A percentile compares a stretch with the other conserved stretches of the same genome.
These are phyloP conservation scores for Parastagonospora nodorum DNA, from an alignment of 2,329 filamentous ascomycete genomes.

Conservation along the genomic window DNA sequence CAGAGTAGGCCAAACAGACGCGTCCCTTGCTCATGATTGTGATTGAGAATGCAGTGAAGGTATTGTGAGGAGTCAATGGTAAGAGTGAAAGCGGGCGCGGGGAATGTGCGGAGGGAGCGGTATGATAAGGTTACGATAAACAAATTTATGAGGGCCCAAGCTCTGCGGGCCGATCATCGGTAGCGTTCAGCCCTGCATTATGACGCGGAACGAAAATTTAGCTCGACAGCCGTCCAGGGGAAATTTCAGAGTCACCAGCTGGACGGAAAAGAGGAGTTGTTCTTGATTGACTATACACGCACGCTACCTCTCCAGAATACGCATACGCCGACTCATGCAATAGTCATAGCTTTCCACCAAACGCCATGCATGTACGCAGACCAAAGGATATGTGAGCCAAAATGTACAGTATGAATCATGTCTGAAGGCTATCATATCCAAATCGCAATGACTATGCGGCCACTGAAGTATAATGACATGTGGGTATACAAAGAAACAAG, in stretches of 20 bases:
- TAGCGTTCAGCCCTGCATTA: constrained; percentile 4
- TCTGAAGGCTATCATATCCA: neutral
- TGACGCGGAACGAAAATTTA: neutral
- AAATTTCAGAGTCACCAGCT: neutral
- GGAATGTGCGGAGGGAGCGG: constrained; percentile 18
- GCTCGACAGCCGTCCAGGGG: too few relatives aligned
- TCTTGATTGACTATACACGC: neutral
- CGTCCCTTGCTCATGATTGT: constrained; percentile 47
- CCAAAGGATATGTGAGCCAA: neutral
- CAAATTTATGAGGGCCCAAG: constrained; percentile 18
- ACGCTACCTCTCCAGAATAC: neutral
- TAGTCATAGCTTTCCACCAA: neutral
- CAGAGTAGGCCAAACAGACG: constrained; percentile 57
- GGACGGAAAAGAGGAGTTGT: neutral
- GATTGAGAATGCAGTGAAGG: constrained; percentile 10
- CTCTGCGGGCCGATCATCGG: constrained; percentile 28
- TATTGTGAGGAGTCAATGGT: constrained; percentile 21
- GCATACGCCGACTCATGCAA: constrained; percentile 2
- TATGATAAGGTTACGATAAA: constrained; percentile 23
- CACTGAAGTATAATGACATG: neutral
- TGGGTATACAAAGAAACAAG: constrained; percentile 1
- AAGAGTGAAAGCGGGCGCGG: constrained; percentile 11
- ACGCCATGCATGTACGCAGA: neutral
- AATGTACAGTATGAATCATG: neutral
- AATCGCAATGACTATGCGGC: neutral